Conservation (phyloP, 2,329 filamentous ascomycete species). For the Fusarium sp. region DNA sequence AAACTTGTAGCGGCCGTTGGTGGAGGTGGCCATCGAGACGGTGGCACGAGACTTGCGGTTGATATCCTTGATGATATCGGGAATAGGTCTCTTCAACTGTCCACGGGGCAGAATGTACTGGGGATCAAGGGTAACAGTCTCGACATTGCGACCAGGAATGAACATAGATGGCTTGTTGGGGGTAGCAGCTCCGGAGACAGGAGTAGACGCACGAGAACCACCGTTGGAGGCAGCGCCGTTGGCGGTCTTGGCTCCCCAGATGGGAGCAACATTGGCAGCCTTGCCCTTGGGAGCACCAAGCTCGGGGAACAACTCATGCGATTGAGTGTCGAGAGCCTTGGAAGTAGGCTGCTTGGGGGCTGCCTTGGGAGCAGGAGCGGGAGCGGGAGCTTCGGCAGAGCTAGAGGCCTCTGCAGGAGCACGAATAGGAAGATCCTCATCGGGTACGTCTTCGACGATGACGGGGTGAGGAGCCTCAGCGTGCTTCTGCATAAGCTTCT, state of each 20-base stretch:
- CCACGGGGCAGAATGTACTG: slow-evolving; percentile 80
- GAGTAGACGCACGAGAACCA: slow-evolving; percentile 71
- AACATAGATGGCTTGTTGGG: slow-evolving; percentile 67
- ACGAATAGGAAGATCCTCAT: slow-evolving; percentile 79
- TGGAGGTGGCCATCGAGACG: slow-evolving; percentile 80
- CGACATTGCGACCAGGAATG: slow-evolving; percentile 85
- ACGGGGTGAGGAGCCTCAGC: slow-evolving; percentile 66
- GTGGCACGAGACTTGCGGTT: slow-evolving; percentile 91
- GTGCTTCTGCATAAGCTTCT: slow-evolving; percentile 75
- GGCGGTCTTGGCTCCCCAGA: slow-evolving; percentile 81
- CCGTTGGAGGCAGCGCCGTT: slow-evolving; percentile 67
- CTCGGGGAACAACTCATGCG: slow-evolving; percentile 93
- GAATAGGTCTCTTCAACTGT: slow-evolving; percentile 86
- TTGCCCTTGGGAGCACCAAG: slow-evolving; percentile 80
- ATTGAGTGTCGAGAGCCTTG: slow-evolving; percentile 79
- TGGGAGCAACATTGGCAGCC: slow-evolving; percentile 73
- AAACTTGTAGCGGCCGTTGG: slow-evolving; percentile 80
- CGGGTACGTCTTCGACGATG: slow-evolving; percentile 83
- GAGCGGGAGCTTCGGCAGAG: slow-evolving; percentile 53
- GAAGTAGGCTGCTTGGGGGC: slow-evolving; percentile 75
- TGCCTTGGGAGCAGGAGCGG: slow-evolving; percentile 68
- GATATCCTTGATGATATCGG: slow-evolving; percentile 89
- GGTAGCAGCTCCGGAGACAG: slow-evolving; percentile 69
- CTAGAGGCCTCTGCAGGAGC: slow-evolving; percentile 61
- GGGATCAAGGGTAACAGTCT: slow-evolving; percentile 79